Conservation (phyloP, 768 basidiomycete genomes). For the Mycena haematopus region DNA sequence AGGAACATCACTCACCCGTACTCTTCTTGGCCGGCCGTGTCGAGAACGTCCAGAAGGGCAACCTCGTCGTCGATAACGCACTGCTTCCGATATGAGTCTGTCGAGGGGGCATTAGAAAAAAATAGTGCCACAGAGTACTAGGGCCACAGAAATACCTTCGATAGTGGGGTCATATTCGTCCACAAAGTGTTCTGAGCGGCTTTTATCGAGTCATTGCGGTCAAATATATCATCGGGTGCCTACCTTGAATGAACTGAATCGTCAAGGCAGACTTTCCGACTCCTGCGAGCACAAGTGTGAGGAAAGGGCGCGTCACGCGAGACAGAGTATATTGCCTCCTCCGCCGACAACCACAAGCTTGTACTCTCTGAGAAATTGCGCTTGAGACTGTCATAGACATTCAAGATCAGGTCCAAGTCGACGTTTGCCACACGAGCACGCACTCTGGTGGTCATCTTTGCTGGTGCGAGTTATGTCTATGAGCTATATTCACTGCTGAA, state of each 20-base stretch:
- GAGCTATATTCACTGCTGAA: neutral
- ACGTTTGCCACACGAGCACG: conserved; percentile 2
- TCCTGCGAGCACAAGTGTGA: conserved; percentile 41
- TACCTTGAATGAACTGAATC: conserved; percentile 95
- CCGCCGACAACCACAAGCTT: conserved; percentile 99
- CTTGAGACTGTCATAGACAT: conserved; percentile 47
- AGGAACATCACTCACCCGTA: conserved; percentile 73
- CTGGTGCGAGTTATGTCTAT: neutral
- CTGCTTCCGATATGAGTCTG: conserved; percentile 97
- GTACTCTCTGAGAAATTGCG: conserved; percentile 94
- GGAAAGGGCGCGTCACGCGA: conserved; percentile 2
- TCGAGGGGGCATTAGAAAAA: neutral
- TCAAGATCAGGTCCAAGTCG: conserved; percentile 2
- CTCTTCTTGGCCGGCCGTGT: conserved; percentile 98
- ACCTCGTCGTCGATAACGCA: conserved; percentile 97
- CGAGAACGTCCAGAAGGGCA: conserved; percentile 94
- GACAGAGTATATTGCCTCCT: conserved; percentile 65
- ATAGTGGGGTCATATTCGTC: conserved; percentile 93
- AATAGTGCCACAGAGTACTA: neutral
- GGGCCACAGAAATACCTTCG: conserved; percentile 61
- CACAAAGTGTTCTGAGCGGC: conserved; percentile 67
- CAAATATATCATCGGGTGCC: neutral
- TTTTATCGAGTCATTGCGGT: neutral
- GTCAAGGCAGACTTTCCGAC: conserved; percentile 86
- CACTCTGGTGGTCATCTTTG: conserved; percentile 26